A percentile compares a stretch with the other conserved stretches of the same genome.
Evolutionary conservation across 345 rosid genomes (phyloP).

Genomic region (Pistacia vera): DNA sequence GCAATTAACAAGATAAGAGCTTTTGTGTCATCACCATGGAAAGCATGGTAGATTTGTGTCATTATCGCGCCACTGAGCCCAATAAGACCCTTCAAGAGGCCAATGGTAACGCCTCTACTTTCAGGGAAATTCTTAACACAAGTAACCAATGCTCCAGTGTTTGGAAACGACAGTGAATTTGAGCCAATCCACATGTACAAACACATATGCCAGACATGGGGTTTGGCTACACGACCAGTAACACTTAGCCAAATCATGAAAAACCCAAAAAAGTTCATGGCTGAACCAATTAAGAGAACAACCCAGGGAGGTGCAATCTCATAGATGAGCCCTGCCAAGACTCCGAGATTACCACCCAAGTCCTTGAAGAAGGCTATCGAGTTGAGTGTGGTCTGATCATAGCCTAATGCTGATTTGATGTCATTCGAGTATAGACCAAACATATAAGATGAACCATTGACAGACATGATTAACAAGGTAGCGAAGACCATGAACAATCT

Average conservation of each 20-base stretch:
- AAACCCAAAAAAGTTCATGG: conserved; percentile 54
- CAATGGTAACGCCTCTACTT: conserved; percentile 51
- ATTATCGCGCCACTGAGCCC: conserved; percentile 62
- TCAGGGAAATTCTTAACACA: conserved; percentile 65
- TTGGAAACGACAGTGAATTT: conserved; percentile 59
- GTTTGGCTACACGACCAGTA: conserved; percentile 37
- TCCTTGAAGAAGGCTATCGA: conserved; percentile 54
- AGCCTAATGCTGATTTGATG: conserved; percentile 41
- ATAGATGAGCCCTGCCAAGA: conserved; percentile 47
- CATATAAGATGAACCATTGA: conserved; percentile 57
- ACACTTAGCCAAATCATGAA: conserved; percentile 56
- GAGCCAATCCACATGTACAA: conserved; percentile 52
- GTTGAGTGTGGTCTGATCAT: conserved; percentile 57
- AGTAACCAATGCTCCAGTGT: conserved; percentile 53
- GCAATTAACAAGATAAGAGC: conserved; percentile 49
- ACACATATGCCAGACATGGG: conserved; percentile 61
- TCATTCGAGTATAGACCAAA: conserved; percentile 52
- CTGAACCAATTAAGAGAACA: conserved; percentile 41
- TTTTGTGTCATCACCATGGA: conserved; percentile 44
- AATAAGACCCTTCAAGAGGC: conserved; percentile 55
- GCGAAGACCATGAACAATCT: conserved; percentile 61
- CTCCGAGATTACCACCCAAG: conserved; percentile 55
- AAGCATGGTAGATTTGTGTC: conserved; percentile 48
- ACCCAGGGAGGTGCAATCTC: conserved; percentile 58
- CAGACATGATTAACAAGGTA: conserved; percentile 44